Evolutionary conservation across 805 yeast species (phyloP).

Genomic region (Starmerella powellii): DNA sequence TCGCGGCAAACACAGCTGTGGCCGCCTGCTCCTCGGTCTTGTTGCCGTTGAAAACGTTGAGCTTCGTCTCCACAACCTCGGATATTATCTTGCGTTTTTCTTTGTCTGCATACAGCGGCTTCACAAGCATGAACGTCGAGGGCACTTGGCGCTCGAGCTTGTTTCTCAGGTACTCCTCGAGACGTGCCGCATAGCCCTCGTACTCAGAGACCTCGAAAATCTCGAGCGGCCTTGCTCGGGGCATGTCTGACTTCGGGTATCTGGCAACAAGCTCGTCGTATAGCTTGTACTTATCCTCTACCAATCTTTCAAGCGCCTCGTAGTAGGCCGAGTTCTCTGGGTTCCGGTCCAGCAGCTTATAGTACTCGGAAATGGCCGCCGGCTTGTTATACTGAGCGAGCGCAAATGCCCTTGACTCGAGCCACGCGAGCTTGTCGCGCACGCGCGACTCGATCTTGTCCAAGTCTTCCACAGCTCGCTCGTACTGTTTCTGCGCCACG

Average conservation of each 20-base stretch:
- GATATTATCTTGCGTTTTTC: constrained; percentile 1
- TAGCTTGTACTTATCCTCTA: constrained; percentile 37
- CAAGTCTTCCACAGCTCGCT: constrained; percentile 51
- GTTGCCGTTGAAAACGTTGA: not conserved
- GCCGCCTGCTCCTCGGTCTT: constrained; percentile 19
- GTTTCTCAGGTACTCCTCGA: constrained; percentile 42
- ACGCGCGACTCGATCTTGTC: constrained; percentile 32
- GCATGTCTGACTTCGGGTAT: constrained; percentile 78
- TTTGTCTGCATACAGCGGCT: constrained; percentile 32
- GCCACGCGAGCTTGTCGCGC: constrained; percentile 39
- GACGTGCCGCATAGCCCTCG: constrained; percentile 25
- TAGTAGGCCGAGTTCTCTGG: constrained; percentile 70
- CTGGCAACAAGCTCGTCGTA: constrained; percentile 54
- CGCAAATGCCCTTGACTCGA: constrained; percentile 58
- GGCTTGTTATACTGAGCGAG: constrained; percentile 43
- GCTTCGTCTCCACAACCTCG: constrained; percentile 9
- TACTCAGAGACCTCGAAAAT: constrained; percentile 35
- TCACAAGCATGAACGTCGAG: constrained; percentile 73
- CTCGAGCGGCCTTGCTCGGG: constrained; percentile 58
- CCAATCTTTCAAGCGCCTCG: constrained; percentile 43
- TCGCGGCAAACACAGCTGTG: constrained; percentile 27
- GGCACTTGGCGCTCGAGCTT: constrained; percentile 78
- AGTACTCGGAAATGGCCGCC: constrained; percentile 55
- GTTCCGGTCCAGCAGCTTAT: constrained; percentile 66
- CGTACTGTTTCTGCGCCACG: constrained; percentile 48